phyloP scores from a whole-genome alignment of 495 filamentous ascomycete genomes.

The Symbiotaphrina buchneri region DNA sequence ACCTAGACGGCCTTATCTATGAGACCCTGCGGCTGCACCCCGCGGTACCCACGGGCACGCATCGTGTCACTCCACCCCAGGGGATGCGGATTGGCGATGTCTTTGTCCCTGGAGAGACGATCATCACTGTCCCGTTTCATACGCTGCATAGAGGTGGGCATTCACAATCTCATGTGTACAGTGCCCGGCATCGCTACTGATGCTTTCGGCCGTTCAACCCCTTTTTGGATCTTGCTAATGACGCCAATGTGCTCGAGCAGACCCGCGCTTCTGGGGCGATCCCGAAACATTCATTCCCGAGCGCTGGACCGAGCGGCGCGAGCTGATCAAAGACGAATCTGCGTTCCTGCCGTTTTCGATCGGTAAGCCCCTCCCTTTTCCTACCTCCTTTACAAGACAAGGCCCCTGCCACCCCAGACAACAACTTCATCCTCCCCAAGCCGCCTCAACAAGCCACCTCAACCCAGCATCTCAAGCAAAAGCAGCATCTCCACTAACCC shows the following conservation, averaged over 20 bases:
- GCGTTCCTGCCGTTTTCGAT: constrained; percentile 6
- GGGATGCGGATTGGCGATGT: constrained; percentile 21
- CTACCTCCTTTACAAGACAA: no score
- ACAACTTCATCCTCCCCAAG: no score
- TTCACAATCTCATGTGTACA: no score
- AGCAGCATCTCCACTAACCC: no score
- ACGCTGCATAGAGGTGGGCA: constrained; percentile 18
- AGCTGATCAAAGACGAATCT: constrained; percentile 4
- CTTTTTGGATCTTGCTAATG: background rate
- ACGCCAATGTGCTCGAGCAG: background rate
- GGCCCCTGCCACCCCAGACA: no score
- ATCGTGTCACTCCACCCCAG: constrained; percentile 19
- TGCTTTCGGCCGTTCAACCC: background rate
- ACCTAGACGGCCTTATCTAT: constrained; percentile 23
- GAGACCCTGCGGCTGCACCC: constrained; percentile 31
- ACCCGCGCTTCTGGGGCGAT: background rate
- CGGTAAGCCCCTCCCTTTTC: no score
- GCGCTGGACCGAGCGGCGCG: background rate
- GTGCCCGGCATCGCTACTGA: no score
- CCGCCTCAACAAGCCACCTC: no score
- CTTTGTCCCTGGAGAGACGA: constrained; percentile 19
- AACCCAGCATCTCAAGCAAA: no score
- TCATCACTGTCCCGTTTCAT: constrained; percentile 20
- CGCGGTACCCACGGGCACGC: constrained; percentile 20
- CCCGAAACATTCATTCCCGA: constrained; percentile 1